Evolutionary conservation across 2,329 filamentous ascomycete species (phyloP).

Genomic region (Hypocrella siamensis): DNA sequence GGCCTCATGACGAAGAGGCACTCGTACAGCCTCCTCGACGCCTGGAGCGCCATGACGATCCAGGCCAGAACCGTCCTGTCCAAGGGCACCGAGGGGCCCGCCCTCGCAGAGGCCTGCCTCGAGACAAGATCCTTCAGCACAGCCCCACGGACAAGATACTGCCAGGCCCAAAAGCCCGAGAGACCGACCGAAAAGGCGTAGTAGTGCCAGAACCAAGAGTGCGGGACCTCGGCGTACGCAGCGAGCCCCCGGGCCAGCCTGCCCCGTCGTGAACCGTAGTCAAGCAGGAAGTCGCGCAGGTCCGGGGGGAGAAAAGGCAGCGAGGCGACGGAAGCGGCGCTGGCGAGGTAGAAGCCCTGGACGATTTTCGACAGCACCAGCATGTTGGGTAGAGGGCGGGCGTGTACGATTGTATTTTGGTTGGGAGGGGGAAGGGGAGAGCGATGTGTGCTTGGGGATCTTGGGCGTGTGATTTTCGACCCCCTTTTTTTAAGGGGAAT

Average conservation of each 20-base stretch:
- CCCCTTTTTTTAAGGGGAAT: too few species aligned
- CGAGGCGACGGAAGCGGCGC: background rate
- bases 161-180: conserved; percentile 59
- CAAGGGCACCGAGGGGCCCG: conserved; percentile 30
- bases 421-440: too few species aligned
- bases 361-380: too few species aligned
- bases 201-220: conserved; percentile 81
- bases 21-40: conserved; percentile 61
- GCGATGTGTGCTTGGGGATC: too few species aligned
- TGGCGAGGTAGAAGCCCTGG: too few species aligned
- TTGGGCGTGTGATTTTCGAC: too few species aligned
- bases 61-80: conserved; percentile 52
- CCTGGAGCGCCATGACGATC: conserved; percentile 62
- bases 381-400: too few species aligned
- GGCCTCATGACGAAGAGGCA: conserved; percentile 48
- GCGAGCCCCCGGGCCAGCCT: conserved; percentile 14
- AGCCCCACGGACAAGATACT: conserved; percentile 40
- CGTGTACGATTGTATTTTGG: too few species aligned
- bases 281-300: background rate
- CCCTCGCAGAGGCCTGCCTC: conserved; percentile 14
- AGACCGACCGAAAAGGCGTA: conserved; percentile 57
- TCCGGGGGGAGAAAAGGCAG: background rate
- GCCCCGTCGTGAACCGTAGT: conserved; percentile 1
- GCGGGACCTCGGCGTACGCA: conserved; percentile 48
- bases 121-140: conserved; percentile 32